These are phyloP conservation scores for Mucor indicus DNA, from an alignment of 371 early-diverging fungal species.

Conservation along the genomic window DNA sequence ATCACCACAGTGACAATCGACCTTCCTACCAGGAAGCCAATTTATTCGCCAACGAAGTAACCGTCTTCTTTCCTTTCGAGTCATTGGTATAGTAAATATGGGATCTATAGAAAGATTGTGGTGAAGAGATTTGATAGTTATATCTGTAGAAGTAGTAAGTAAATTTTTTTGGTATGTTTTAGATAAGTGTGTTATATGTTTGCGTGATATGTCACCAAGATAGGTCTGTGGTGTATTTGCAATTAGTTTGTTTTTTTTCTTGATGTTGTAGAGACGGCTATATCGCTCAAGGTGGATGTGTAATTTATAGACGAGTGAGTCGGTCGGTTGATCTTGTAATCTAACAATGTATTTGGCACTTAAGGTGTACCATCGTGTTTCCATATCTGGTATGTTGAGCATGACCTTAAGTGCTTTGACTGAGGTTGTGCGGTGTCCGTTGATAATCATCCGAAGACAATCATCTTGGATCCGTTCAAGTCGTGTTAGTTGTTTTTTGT, in stretches of 20 bases:
- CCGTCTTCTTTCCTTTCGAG: constrained; percentile 1
- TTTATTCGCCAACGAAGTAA: constrained; percentile 11
- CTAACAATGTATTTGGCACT: background rate
- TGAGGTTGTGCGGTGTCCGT: background rate
- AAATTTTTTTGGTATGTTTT: background rate
- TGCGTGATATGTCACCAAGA: background rate
- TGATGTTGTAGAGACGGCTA: background rate
- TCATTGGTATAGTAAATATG: background rate
- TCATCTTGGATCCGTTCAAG: constrained; percentile 3
- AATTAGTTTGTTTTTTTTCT: background rate
- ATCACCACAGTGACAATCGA: constrained; percentile 1
- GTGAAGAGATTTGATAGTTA: background rate
- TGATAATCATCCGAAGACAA: constrained; percentile 4
- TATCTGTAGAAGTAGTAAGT: background rate
- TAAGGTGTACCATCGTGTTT: background rate
- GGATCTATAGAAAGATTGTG: constrained; percentile 1
- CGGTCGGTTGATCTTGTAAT: background rate
- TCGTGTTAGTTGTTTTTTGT: background rate
- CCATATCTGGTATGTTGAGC: background rate
- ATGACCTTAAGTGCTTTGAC: background rate
- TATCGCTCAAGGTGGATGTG: background rate
- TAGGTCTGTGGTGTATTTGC: background rate
- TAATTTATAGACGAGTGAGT: background rate
- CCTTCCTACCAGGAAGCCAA: constrained; percentile 7
- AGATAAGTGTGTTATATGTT: background rate